Base-by-base conservation (phyloP, 768 basidiomycete genomes). In the Leccinum uliginosum region DNA sequence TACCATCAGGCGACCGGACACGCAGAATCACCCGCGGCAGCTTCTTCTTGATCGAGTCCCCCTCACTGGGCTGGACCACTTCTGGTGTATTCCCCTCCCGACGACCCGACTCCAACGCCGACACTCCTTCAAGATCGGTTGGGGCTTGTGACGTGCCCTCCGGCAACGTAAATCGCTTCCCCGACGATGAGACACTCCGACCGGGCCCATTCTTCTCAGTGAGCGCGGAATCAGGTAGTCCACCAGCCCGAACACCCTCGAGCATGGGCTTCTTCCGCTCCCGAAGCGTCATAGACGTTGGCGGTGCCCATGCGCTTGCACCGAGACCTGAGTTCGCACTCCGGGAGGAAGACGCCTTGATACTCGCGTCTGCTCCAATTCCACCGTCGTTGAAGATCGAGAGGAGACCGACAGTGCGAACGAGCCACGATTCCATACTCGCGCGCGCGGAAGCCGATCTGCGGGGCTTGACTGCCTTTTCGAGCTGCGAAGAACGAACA, bases 401-500 rank as follows among this genome's bases (percentile, higher is more conserved):
- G 19, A 61, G 59, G 7, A 46, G 63, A 46, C 38, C 68, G 62
- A 82, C 49, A 0, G 86, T 75, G 14, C 83, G 81, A 30, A 80
- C 76, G 17, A 91, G 66, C 89, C 88, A 91, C 3, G 71, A 72
- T 6, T 83, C 81, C 4, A 58, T 64, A 46, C 71, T 61, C 2
- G 68, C 35, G 0, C 59, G 55, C 6, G 60, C 54, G 10, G 81
- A 80, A n/a, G 43, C 23, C 2, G 81, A 80, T 17, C 80, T 75
- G 1, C 82, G 79, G 67, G 82, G 82, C 69, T 87, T 88, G 10
- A 79, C 78, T 0, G 79, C 80, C 40, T 83, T 82, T 64, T 90
- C 86, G 12, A 89, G 74, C 88, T 90, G 54, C 4, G 53, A 32
- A 32, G 35, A 14, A 19, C 38, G 50, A 4, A 38, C 7, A n/a